A percentile compares a stretch with the other conserved stretches of the same genome.
These are phyloP conservation scores for barley (Hordeum vulgare) DNA, from an alignment of 176 grass and related monocot genomes.

Conservation along the genomic window MorexV3_pseudomolecules_assembly NC_058524.1:14596688-14597187, in stretches of 20 bases:
- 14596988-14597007: conserved; percentile 97
- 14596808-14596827: conserved; percentile 84
- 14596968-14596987: conserved; percentile 60
- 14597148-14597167: conserved; percentile 55
- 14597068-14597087: conserved; percentile 69
- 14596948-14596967: conserved; percentile 71
- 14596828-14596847: conserved; percentile 58
- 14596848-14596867: conserved; percentile 55
- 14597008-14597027: conserved; percentile 75
- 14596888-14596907: conserved; percentile 62
- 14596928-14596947: conserved; percentile 61
- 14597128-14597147: conserved; percentile 62
- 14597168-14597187: conserved; percentile 46
- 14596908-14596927: conserved; percentile 77
- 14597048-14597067: conserved; percentile 57
- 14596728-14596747: conserved; percentile 52
- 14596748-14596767: conserved; percentile 95
- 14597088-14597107: conserved; percentile 57
- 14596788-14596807: conserved; percentile 84
- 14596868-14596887: conserved; percentile 16
- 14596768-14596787: conserved; percentile 68
- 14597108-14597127: conserved; percentile 61
- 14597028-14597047: conserved; percentile 77
- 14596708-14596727: conserved; percentile 11
- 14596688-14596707: conserved; percentile 75